These are phyloP conservation scores for Waltergamsia citrina DNA, from an alignment of 2,329 filamentous ascomycete species.

Conservation along the genomic window DNA sequence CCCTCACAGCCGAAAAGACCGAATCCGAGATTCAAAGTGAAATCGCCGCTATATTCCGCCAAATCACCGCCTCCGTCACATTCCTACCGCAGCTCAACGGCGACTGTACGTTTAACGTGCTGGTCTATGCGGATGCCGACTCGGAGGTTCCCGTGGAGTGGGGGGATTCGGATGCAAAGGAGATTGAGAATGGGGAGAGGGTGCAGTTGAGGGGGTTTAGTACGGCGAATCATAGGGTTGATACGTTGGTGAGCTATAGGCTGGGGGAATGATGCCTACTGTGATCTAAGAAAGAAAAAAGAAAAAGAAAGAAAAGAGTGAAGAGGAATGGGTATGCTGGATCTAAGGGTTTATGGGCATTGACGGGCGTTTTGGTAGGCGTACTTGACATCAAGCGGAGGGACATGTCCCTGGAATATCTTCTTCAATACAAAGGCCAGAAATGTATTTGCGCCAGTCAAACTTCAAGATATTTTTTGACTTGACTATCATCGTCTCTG, in stretches of 20 bases:
- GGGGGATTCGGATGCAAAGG: constrained; percentile 97
- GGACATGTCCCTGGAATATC: no score
- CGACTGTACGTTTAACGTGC: constrained; percentile 96
- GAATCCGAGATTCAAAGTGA: constrained; percentile 91
- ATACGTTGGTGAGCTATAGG: constrained; percentile 91
- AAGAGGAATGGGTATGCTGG: no score
- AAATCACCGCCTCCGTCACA: constrained; percentile 95
- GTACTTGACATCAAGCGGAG: no score
- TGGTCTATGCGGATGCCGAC: constrained; percentile 95
- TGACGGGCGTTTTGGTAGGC: no score
- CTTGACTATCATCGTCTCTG: neutral
- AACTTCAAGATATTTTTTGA: neutral
- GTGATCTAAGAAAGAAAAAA: neutral
- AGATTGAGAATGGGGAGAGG: constrained; percentile 89
- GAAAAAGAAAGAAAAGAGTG: no score
- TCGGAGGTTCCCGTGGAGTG: constrained; percentile 95
- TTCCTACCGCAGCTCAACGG: constrained; percentile 84
- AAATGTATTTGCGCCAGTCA: no score
- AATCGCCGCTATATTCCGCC: constrained; percentile 93
- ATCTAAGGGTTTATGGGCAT: no score
- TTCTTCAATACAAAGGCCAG: no score
- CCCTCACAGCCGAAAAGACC: constrained; percentile 72
- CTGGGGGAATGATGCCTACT: constrained; percentile 25
- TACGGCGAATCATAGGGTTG: constrained; percentile 86
- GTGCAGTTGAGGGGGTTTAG: constrained; percentile 95